Conservation (phyloP, 176 grass and related monocot genomes). For the Oryza brachyantha region DNA sequence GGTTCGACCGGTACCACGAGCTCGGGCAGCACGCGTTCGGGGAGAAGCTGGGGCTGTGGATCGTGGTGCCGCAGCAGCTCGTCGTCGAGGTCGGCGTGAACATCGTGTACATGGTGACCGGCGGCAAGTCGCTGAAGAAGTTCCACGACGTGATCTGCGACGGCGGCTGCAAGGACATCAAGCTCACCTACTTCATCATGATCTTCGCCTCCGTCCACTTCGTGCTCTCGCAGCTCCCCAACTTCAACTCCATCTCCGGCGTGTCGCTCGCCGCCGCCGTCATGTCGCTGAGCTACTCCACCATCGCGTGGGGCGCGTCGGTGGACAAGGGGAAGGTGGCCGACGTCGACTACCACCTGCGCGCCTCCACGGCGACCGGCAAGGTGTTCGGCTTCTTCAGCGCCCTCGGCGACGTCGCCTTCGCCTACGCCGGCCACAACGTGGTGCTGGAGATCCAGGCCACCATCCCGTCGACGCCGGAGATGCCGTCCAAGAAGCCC, state of each 20-base stretch:
- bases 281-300: constrained; percentile 93
- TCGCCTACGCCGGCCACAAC: constrained; percentile 84
- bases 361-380: constrained; percentile 34
- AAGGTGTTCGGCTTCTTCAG: constrained; percentile 82
- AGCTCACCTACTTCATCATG: constrained; percentile 89
- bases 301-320: constrained; percentile 83
- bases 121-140: constrained; percentile 82
- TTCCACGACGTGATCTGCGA: constrained; percentile 81
- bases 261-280: constrained; percentile 85
- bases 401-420: constrained; percentile 65
- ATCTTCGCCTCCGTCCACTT: constrained; percentile 86
- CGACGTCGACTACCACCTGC: constrained; percentile 51
- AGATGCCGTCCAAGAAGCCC: constrained; percentile 82
- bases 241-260: constrained; percentile 94
- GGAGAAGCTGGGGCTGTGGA: constrained; percentile 76
- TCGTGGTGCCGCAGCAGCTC: constrained; percentile 82
- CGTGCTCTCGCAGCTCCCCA: constrained; percentile 77
- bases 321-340: constrained; percentile 60
- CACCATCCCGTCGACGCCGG: constrained; percentile 78
- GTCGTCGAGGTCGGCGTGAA: constrained; percentile 81
- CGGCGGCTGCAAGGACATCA: constrained; percentile 53
- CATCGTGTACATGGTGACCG: constrained; percentile 99
- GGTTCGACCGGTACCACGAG: constrained; percentile 95
- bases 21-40: constrained; percentile 88
- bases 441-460: constrained; percentile 95